These are phyloP conservation scores for Aureobasidium melanogenum DNA, from an alignment of 2,329 filamentous ascomycete genomes.

Conservation along the genomic window DNA sequence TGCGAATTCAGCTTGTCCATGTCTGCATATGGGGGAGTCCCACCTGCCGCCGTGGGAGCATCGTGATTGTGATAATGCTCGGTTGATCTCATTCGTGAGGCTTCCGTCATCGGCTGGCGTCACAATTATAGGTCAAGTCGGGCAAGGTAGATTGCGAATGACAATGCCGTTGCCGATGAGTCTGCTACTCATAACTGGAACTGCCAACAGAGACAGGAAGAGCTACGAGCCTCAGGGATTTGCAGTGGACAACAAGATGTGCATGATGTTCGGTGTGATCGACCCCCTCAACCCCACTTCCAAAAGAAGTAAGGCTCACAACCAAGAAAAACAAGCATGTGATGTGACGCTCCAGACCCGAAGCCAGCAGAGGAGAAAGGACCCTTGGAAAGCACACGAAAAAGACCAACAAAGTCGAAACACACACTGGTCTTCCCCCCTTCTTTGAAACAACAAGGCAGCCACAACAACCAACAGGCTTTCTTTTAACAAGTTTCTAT, in stretches of 20 bases:
- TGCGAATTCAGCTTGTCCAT: too few species aligned
- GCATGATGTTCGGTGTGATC: background rate
- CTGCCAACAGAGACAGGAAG: too few species aligned
- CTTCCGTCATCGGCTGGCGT: too few species aligned
- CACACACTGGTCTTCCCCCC: background rate
- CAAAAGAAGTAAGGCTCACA: background rate
- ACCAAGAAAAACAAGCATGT: conserved; percentile 2
- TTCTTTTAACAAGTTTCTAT: background rate
- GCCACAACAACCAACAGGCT: background rate
- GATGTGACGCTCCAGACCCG: conserved; percentile 5
- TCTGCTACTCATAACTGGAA: too few species aligned
- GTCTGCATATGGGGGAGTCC: too few species aligned
- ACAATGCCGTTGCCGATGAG: background rate
- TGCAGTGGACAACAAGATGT: background rate
- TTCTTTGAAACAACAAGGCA: conserved; percentile 1
- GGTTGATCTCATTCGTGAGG: too few species aligned
- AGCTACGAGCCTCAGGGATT: background rate
- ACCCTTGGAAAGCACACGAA: conserved; percentile 5
- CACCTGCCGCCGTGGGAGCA: too few species aligned
- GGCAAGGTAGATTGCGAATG: too few species aligned
- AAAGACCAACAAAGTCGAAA: conserved; percentile 5
- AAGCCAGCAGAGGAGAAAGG: background rate
- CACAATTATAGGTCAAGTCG: too few species aligned
- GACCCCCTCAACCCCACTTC: background rate
- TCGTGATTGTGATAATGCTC: too few species aligned